A percentile compares a stretch with the other conserved stretches of the same genome.
Conservation (phyloP, 208 protist genomes). For the Leishmania mexicana region DNA sequence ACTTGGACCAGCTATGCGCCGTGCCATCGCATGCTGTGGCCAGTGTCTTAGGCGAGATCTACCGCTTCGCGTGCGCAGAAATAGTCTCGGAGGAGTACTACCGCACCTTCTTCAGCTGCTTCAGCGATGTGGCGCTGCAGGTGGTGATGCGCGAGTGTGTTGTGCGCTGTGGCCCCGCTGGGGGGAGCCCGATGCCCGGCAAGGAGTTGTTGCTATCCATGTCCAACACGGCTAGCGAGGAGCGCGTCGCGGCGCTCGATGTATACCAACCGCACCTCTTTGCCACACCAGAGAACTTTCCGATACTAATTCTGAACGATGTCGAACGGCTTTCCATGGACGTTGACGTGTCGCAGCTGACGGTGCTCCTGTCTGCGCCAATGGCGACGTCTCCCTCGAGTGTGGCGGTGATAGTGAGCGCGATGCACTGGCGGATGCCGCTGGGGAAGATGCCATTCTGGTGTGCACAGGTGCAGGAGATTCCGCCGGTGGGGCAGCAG, state of each 20-base stretch:
- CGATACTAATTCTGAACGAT: slow-evolving; percentile 27
- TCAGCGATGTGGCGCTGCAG: slow-evolving; percentile 52
- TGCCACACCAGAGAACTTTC: slow-evolving; percentile 21
- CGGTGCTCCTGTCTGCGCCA: slow-evolving; percentile 8
- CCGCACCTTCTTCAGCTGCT: slow-evolving; percentile 61
- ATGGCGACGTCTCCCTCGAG: slow-evolving; percentile 10
- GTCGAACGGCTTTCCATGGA: slow-evolving; percentile 20
- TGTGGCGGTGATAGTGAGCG: slow-evolving; percentile 9
- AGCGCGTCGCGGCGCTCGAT: slow-evolving; percentile 13
- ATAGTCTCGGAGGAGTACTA: slow-evolving; percentile 50
- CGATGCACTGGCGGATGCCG: slow-evolving; percentile 16
- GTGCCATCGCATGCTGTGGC: slow-evolving; percentile 21
- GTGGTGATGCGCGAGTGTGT: slow-evolving; percentile 39
- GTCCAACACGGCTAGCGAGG: slow-evolving; percentile 18
- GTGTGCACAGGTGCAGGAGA: slow-evolving; percentile 24
- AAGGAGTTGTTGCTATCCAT: slow-evolving; percentile 23
- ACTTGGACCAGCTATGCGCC: slow-evolving; percentile 24
- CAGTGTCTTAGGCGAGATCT: slow-evolving; percentile 11
- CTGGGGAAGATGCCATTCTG: slow-evolving; percentile 37
- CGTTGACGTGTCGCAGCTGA: slow-evolving; percentile 15
- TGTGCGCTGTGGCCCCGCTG: slow-evolving; percentile 15
- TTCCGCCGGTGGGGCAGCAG: slow-evolving; percentile 16
- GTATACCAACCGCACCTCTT: slow-evolving; percentile 16
- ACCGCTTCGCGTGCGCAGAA: slow-evolving; percentile 40
- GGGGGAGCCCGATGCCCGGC: not conserved